Percentiles rank a stretch among this genome's conserved stretches.
These are phyloP conservation scores for Plasmodium malariae DNA, from an alignment of 169 alveolate species.

Conservation along the genomic window DNA sequence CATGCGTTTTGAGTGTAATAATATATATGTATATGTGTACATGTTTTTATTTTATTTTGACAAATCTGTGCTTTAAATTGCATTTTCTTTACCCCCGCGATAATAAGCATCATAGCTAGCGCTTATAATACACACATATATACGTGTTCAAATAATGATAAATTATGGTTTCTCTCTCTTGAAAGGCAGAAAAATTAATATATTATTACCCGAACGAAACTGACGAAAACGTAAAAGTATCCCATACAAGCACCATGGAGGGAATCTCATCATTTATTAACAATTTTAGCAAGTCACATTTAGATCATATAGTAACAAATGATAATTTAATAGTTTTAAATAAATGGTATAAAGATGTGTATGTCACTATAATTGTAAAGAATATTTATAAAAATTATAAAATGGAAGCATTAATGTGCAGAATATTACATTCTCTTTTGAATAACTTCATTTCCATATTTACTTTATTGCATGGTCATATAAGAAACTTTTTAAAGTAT, in stretches of 20 bases:
- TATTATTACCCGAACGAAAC: constrained; percentile 60
- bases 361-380: constrained; percentile 36
- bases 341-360: constrained; percentile 50
- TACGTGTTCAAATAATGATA: too few relatives aligned
- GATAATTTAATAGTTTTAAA: constrained; percentile 47
- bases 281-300: constrained; percentile 51
- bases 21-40: constrained; percentile 3
- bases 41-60: too few relatives aligned
- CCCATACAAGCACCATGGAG: constrained; percentile 72
- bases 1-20: too few relatives aligned
- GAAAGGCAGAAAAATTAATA: constrained; percentile 57
- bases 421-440: constrained; percentile 34
- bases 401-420: constrained; percentile 59
- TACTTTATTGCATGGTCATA: constrained; percentile 66
- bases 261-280: constrained; percentile 50
- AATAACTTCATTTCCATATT: constrained; percentile 54
- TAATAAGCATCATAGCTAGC: too few relatives aligned
- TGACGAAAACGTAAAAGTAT: constrained; percentile 31
- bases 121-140: too few relatives aligned
- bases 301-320: constrained; percentile 57
- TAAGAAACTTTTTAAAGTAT: constrained; percentile 44
- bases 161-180: neutral
- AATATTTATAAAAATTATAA: constrained; percentile 39
- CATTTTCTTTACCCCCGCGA: too few relatives aligned
- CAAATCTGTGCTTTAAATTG: too few relatives aligned